These are phyloP conservation scores for Acanthamoeba castellanii DNA, from an alignment of 208 protist species.

Conservation along the genomic window DNA sequence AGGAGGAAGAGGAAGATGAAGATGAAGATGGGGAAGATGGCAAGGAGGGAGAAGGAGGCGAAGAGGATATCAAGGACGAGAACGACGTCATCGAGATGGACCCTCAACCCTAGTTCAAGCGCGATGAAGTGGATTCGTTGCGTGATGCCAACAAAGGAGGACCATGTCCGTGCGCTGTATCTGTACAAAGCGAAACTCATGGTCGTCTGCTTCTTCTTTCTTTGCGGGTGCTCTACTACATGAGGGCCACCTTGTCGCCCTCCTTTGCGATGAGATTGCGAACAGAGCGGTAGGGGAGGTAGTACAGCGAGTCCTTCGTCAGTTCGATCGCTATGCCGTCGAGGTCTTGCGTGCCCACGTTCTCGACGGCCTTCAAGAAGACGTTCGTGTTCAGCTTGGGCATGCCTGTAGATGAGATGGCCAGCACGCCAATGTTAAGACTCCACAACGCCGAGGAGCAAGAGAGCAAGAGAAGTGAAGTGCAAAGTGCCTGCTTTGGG, in stretches of 20 bases:
- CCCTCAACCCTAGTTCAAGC: background rate
- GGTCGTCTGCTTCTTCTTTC: background rate
- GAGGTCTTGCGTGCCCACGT: conserved; percentile 6
- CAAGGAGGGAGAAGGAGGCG: background rate
- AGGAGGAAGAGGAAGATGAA: background rate
- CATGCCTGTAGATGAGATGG: background rate
- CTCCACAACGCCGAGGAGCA: background rate
- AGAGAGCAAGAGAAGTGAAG: background rate
- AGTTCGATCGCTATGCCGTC: conserved; percentile 26
- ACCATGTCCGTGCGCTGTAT: background rate
- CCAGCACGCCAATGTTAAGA: background rate
- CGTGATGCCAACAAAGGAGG: conserved; percentile 1
- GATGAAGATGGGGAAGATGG: conserved; percentile 5
- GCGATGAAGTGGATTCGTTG: conserved; percentile 48
- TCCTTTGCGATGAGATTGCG: background rate
- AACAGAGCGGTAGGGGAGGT: conserved; percentile 12
- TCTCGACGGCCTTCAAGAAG: background rate
- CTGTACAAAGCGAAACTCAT: background rate
- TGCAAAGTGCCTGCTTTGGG: conserved; percentile 27
- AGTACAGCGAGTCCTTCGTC: conserved; percentile 21
- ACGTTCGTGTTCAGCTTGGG: conserved; percentile 30
- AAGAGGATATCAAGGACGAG: conserved; percentile 9
- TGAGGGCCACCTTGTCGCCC: conserved; percentile 36
- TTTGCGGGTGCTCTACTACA: background rate
- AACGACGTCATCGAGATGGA: conserved; percentile 24